A percentile compares a stretch with the other conserved stretches of the same genome.
These are phyloP conservation scores for Cordyceps fumosorosea DNA, from an alignment of 2,329 filamentous ascomycete species.

Conservation along the genomic window DNA sequence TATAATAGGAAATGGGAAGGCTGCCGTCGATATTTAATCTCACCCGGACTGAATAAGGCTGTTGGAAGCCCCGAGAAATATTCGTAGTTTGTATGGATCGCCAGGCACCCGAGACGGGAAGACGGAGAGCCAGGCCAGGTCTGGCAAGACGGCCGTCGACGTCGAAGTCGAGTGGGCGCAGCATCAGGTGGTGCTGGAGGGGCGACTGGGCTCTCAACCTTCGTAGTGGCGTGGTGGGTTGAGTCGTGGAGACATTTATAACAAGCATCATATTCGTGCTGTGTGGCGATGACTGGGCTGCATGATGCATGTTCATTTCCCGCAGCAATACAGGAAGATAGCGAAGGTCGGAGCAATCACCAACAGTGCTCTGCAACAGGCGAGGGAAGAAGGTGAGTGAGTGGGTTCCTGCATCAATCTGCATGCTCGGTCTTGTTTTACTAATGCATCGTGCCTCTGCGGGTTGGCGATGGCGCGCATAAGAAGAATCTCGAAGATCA, in stretches of 20 bases:
- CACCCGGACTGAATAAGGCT: not conserved
- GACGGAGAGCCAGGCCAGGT: not conserved
- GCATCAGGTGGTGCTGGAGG: not conserved
- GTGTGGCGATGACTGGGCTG: not conserved
- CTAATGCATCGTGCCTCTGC: not conserved
- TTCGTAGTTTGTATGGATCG: not conserved
- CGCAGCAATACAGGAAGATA: not conserved
- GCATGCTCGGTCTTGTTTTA: not conserved
- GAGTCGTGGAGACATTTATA: not conserved
- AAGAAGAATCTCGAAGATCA: not conserved
- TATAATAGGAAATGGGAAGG: not conserved
- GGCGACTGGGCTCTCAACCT: not conserved
- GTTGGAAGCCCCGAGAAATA: not conserved
- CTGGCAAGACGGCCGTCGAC: not conserved
- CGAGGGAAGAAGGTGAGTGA: not conserved
- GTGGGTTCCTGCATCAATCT: constrained; percentile 2
- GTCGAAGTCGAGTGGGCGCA: not conserved
- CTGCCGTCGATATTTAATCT: not conserved
- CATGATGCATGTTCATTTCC: not conserved
- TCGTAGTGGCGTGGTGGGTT: not conserved
- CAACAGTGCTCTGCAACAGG: not conserved
- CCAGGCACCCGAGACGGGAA: constrained; percentile 7
- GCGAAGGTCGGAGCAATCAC: not conserved
- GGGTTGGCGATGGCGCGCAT: not conserved
- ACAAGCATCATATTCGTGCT: not conserved